Evolutionary conservation across 768 basidiomycete species (phyloP), one percentile per base, ranked within the genome.

Genomic region (Lactarius sanguifluus): DNA sequence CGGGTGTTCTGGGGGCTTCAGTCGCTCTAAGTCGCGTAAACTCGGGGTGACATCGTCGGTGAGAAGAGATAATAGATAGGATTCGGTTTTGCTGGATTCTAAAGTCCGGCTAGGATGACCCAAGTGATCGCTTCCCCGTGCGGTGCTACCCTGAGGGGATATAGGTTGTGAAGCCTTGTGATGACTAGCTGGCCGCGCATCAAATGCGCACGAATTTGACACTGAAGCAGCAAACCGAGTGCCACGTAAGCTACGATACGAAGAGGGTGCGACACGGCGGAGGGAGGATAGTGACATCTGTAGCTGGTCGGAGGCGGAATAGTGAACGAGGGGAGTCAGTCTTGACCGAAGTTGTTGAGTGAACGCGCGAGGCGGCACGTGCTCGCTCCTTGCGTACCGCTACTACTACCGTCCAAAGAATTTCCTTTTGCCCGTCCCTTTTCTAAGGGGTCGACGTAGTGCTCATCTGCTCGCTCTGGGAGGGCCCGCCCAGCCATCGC

Each of bases 1-100:
- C 13, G 83, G 75, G 61, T 80, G 79, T 2, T 67, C 65, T 16
- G 60, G 57, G 5, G 88, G 86, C 60, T 80, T 83, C 67, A 79
- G 82, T 16, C 79, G 81, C 72, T 90, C 88, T 52, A 91, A 74
- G 65, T 92, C 91, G 47, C 77, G 79, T 32, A 90, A 76, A 3
- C 83, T 83, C 8, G 89, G 80, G 32, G 81, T 76, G 34, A 79
- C 72, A 30, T 81, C 80, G 36, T 79, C 76, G 25, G 78, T 76
- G 52, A 79, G 78, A 54, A 89, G 78, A 34, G 81, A 77, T n/a
- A 84, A 77, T 18, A 92, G 82, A 72, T 85, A 86, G 41, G 79
- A 77, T 63, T 86, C 82, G 5, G 89, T 76, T 67, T 80, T 82
- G 47, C 78, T 83, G 32, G 81, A 74, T 43, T 79, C 79, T 32